Percentiles rank a stretch among this genome's conserved stretches.
phyloP scores from a whole-genome alignment of 116 monocot genomes.

The Zostera marina region DNA sequence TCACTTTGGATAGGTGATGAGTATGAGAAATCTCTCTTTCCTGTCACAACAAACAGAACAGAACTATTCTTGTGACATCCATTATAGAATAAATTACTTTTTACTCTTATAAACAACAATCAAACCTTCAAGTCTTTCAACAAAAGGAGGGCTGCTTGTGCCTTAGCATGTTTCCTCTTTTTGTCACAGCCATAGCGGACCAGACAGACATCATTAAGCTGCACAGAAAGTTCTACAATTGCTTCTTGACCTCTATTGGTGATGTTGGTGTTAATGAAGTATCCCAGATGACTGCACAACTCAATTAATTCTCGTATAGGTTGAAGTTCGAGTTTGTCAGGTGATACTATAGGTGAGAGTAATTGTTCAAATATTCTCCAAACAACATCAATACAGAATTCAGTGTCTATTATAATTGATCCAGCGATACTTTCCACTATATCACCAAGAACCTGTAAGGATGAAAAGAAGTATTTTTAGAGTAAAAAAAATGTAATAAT shows the following conservation, averaged over 20 bases:
- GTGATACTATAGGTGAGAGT: slow-evolving; percentile 76
- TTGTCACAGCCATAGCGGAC: slow-evolving; percentile 25
- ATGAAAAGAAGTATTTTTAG: background rate
- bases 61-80: background rate
- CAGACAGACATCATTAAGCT: slow-evolving; percentile 38
- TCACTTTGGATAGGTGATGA: slow-evolving; percentile 19
- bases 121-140: slow-evolving; percentile 69
- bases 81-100: background rate
- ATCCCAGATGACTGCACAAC: slow-evolving; percentile 44
- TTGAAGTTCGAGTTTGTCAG: slow-evolving; percentile 54
- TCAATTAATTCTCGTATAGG: slow-evolving; percentile 50
- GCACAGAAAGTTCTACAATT: slow-evolving; percentile 39
- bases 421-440: slow-evolving; percentile 89
- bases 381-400: slow-evolving; percentile 32
- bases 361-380: slow-evolving; percentile 60
- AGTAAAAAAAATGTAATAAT: background rate
- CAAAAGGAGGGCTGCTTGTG: slow-evolving; percentile 48
- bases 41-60: slow-evolving; percentile 12
- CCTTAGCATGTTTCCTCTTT: slow-evolving; percentile 57
- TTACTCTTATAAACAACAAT: no score
- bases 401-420: slow-evolving; percentile 59
- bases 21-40: slow-evolving; percentile 26
- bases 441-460: slow-evolving; percentile 65
- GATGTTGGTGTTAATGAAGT: slow-evolving; percentile 30
- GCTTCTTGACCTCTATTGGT: slow-evolving; percentile 25